phyloP scores from a whole-genome alignment of 345 rosid genomes.

The Erucastrum elatum region DNA sequence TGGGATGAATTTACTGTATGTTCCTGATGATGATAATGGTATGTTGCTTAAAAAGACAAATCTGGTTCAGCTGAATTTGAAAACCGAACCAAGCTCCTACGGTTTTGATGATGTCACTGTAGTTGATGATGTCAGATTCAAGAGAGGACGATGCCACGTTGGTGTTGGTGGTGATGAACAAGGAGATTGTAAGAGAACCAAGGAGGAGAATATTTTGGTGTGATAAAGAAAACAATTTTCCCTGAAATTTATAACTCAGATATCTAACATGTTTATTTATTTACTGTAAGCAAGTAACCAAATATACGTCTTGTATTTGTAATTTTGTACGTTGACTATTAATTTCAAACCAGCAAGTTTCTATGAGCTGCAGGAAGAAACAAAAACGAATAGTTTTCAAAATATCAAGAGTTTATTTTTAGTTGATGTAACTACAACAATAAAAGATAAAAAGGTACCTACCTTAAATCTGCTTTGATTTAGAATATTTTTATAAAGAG shows the following conservation, averaged over 20 bases:
- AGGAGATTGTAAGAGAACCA: constrained; percentile 11
- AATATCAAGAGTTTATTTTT: not conserved
- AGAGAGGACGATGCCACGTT: constrained; percentile 23
- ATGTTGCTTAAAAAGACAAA: constrained; percentile 29
- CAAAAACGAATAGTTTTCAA: not conserved
- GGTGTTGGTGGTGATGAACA: constrained; percentile 5
- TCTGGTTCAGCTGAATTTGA: constrained; percentile 5
- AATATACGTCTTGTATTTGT: not conserved
- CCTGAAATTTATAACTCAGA: not conserved
- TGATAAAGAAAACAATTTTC: no score
- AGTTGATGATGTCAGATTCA: constrained; percentile 19
- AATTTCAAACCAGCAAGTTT: not conserved
- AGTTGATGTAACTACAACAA: not conserved
- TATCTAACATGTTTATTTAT: not conserved
- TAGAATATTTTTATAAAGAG: not conserved
- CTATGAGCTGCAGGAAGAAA: not conserved
- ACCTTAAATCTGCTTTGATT: not conserved
- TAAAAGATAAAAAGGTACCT: not conserved
- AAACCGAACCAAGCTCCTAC: not conserved
- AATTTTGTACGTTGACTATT: no score
- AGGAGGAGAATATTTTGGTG: not conserved
- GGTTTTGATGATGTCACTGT: constrained; percentile 1
- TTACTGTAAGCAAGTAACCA: not conserved
- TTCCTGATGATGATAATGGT: constrained; percentile 27
- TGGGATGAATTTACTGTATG: constrained; percentile 39